A percentile compares a stretch with the other conserved stretches of the same genome.
Evolutionary conservation across 768 basidiomycete species (phyloP).

Genomic region (Tephrocybe sp.): DNA sequence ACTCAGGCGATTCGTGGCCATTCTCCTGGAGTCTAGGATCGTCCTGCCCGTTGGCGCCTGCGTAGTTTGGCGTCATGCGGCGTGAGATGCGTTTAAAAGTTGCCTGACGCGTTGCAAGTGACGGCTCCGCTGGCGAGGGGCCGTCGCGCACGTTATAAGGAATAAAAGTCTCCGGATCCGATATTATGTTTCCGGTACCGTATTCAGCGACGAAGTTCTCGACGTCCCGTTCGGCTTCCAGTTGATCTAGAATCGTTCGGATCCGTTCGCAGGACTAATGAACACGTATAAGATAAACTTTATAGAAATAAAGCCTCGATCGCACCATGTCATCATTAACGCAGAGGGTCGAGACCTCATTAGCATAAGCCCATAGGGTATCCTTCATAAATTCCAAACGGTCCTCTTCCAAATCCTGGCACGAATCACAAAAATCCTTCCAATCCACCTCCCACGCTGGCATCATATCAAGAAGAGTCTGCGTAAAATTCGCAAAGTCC

Average conservation of each 20-base stretch:
- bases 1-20: conserved; percentile 43
- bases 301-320: neutral
- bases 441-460: conserved; percentile 90
- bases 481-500: conserved; percentile 83
- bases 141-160: conserved; percentile 50
- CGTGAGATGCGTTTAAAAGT: conserved; percentile 31
- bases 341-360: conserved; percentile 91
- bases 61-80: conserved; percentile 20
- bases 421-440: conserved; percentile 94
- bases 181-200: conserved; percentile 83
- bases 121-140: conserved; percentile 18
- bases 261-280: conserved; percentile 87
- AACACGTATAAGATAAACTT: conserved; percentile 4
- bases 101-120: conserved; percentile 24
- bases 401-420: conserved; percentile 97
- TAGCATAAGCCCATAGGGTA: conserved; percentile 93
- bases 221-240: conserved; percentile 84
- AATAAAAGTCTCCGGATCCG: conserved; percentile 74
- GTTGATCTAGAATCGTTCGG: conserved; percentile 80
- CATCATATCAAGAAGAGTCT: conserved; percentile 70
- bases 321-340: conserved; percentile 86
- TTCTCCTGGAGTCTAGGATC: conserved; percentile 18
- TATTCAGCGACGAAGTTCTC: conserved; percentile 84
- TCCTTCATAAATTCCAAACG: conserved; percentile 93
- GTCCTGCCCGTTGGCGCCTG: conserved; percentile 1